These are phyloP conservation scores for Aphanocladium album DNA, from an alignment of 2,329 filamentous ascomycete genomes.

Conservation along the genomic window DNA sequence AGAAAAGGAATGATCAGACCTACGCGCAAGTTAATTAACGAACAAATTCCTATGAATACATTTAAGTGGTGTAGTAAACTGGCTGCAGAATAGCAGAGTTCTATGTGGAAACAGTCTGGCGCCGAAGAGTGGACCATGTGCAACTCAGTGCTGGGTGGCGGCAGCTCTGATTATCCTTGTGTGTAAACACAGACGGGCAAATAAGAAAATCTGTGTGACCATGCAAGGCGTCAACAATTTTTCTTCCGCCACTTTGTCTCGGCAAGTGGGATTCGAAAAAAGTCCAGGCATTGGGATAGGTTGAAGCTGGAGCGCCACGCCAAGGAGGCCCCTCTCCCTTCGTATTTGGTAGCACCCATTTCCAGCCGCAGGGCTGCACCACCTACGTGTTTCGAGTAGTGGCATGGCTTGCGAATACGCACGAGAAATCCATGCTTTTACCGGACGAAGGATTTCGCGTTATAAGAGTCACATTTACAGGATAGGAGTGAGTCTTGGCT, in stretches of 20 bases:
- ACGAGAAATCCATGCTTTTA: too few species aligned
- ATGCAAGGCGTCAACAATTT: not conserved
- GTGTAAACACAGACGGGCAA: not conserved
- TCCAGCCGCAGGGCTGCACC: too few species aligned
- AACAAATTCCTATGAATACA: not conserved
- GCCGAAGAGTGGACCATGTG: not conserved
- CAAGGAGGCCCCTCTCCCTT: too few species aligned
- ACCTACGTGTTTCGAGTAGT: too few species aligned
- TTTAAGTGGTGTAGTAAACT: not conserved
- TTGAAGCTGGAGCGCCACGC: too few species aligned
- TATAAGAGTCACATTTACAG: too few species aligned
- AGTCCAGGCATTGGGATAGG: not conserved
- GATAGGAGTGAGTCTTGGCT: too few species aligned
- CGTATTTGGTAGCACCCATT: too few species aligned
- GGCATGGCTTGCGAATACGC: too few species aligned
- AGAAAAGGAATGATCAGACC: not conserved
- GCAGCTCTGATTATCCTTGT: not conserved
- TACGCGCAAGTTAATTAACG: not conserved
- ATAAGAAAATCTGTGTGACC: not conserved
- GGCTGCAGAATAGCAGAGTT: not conserved
- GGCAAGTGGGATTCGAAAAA: not conserved
- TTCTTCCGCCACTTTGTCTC: not conserved
- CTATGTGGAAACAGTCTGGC: not conserved
- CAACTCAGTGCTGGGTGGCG: not conserved
- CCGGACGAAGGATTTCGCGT: too few species aligned